A percentile compares a stretch with the other conserved stretches of the same genome.
Evolutionary conservation across 305 asterid genomes (phyloP).

Genomic region (Solanum chacoense): DNA sequence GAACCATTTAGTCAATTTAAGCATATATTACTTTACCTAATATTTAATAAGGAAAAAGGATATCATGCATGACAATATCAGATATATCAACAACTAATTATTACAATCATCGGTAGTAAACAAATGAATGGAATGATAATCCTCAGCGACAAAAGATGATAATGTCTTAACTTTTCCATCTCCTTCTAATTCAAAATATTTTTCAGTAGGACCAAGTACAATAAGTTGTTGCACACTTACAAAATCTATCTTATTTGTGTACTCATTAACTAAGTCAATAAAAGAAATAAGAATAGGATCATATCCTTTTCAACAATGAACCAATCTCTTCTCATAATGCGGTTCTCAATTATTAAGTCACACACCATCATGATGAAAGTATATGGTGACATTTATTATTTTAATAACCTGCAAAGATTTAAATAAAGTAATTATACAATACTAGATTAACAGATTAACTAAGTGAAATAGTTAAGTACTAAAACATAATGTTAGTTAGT

Average conservation of each 20-base stretch:
- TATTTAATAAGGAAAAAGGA: too few species aligned
- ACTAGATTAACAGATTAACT: not conserved
- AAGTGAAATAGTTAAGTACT: not conserved
- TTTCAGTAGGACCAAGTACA: not conserved
- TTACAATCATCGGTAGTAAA: not conserved
- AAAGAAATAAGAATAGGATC: not conserved
- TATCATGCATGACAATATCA: not conserved
- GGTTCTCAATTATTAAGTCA: not conserved
- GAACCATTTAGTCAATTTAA: not conserved
- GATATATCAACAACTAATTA: not conserved
- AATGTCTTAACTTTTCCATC: not conserved
- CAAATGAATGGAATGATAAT: not conserved
- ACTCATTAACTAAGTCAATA: not conserved
- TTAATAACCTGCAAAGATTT: not conserved
- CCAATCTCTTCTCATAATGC: not conserved
- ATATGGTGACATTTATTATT: not conserved
- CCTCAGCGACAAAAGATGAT: not conserved
- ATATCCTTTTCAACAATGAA: not conserved
- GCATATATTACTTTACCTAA: not conserved
- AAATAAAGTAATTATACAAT: not conserved
- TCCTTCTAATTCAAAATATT: not conserved
- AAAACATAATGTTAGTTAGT: not conserved
- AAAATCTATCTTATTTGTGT: not conserved
- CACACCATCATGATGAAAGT: not conserved
- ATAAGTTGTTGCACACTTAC: not conserved